Percentiles rank a stretch among this genome's conserved stretches.
Conservation (phyloP, 768 basidiomycete genomes). For the Leccinum rimulosum region DNA sequence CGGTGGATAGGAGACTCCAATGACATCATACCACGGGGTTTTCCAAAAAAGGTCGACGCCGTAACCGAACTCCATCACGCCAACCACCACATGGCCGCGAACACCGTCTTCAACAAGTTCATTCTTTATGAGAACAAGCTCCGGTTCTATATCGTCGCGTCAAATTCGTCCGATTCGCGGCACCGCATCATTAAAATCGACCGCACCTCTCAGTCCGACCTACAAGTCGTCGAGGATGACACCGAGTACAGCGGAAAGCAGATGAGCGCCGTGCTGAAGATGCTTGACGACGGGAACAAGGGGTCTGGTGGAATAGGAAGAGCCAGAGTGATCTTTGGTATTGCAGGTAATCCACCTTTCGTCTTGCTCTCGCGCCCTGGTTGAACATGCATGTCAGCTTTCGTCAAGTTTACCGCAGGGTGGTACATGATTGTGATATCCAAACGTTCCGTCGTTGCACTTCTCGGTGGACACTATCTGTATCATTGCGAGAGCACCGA, state of each 20-base stretch:
- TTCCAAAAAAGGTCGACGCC: slow-evolving; percentile 7
- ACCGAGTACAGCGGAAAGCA: slow-evolving; percentile 86
- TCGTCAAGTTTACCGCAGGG: slow-evolving; percentile 90
- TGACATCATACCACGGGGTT: slow-evolving; percentile 26
- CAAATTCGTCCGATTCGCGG: slow-evolving; percentile 81
- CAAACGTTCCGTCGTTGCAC: slow-evolving; percentile 87
- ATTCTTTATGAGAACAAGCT: slow-evolving; percentile 90
- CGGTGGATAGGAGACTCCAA: slow-evolving; percentile 10
- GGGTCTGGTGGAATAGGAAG: slow-evolving; percentile 82
- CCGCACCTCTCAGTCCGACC: slow-evolving; percentile 71
- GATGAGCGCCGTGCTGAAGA: slow-evolving; percentile 87
- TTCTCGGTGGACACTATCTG: slow-evolving; percentile 93
- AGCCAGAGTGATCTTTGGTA: slow-evolving; percentile 75
- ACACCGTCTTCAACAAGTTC: slow-evolving; percentile 64
- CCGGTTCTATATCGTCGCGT: slow-evolving; percentile 90
- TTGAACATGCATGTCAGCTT: slow-evolving; percentile 45
- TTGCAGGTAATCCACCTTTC: slow-evolving; percentile 55
- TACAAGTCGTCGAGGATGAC: slow-evolving; percentile 82
- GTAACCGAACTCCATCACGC: not conserved
- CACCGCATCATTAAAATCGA: slow-evolving; percentile 95
- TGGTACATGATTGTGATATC: slow-evolving; percentile 94
- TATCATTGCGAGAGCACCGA: slow-evolving; percentile 95
- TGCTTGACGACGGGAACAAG: slow-evolving; percentile 95
- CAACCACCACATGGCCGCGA: slow-evolving; percentile 1
- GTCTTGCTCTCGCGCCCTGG: too few relatives aligned